phyloP scores from a whole-genome alignment of 2,329 filamentous ascomycete genomes.

The Microsporum audouinii region DNA sequence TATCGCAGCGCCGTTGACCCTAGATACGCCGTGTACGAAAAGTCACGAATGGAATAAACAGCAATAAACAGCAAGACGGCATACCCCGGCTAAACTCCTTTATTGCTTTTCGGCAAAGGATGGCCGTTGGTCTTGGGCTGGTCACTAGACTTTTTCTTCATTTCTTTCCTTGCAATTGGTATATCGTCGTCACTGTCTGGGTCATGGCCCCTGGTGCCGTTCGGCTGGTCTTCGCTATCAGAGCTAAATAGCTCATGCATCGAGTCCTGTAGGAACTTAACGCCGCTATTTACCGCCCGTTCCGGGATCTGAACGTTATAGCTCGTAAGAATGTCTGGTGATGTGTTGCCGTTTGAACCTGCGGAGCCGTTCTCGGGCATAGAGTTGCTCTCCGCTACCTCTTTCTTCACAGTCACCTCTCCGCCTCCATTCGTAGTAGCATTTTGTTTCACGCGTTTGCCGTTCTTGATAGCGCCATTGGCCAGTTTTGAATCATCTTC shows the following conservation, averaged over 20 bases:
- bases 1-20: neutral
- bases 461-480: conserved; percentile 21
- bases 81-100: neutral
- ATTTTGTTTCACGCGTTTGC: neutral
- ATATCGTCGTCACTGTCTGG: neutral
- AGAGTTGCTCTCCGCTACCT: neutral
- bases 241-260: conserved; percentile 32
- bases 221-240: conserved; percentile 16
- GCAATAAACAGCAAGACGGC: neutral
- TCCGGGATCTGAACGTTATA: conserved; percentile 40
- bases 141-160: neutral
- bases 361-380: neutral
- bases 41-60: neutral
- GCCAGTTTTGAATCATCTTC: conserved; percentile 14
- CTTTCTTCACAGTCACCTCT: neutral
- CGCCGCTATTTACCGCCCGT: conserved; percentile 39
- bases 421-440: neutral
- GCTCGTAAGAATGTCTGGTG: neutral
- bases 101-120: conserved; percentile 1
- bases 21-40: neutral
- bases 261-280: conserved; percentile 41
- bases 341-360: neutral
- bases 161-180: neutral
- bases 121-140: neutral
- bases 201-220: neutral